Base-by-base conservation (phyloP, 805 yeast genomes). In the Wickerhamiella nectarea region DNA sequence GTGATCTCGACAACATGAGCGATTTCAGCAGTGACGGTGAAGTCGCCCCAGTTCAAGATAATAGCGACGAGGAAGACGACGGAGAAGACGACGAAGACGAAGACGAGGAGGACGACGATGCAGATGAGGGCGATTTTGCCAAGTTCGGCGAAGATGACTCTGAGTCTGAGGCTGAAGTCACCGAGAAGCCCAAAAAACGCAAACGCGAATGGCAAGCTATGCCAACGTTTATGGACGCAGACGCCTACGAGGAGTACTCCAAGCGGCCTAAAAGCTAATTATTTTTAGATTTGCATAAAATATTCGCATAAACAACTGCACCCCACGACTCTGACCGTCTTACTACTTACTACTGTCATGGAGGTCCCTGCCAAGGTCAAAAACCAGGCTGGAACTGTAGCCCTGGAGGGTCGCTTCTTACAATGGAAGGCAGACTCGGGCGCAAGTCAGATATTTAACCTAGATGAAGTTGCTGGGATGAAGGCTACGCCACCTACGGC, bases 101-200 rank as follows among this genome's bases (percentile, higher is more conserved):
- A 40, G 51, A 43, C 11, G 45, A 48, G 12, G 95, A 82, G 34
- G 94, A 82, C 48, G 86, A 85, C 58, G 78, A 89, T 21, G 69
- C 82, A 56, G 38, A 19, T 8, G 45, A 46, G 15, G 44, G 11
- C 3, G 36, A 12, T 12, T 33, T 4, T 3, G 45, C 34, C 18
- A 46, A 31, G 11, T 20, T 28, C 20, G 45, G 21, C 10, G 38
- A 34, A 2, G 39, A 36, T 12, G 44, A 20, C 12, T 31, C 39
- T 14, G 40, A 36, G 12, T 41, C 15, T 1, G 50, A 26, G 15
- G 33, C 31, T 2, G 34, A 24, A 41, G 14, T 18, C 33, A 33
- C 25, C 1, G 29, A 37, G 6, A 45, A 45, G 42, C 48, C 43
- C 31, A 14, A 24, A 11, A 52, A 52, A 46, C 49, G 57, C 21